phyloP scores from a whole-genome alignment of 305 asterid genomes.

The Fraxinus paxiana region DNA sequence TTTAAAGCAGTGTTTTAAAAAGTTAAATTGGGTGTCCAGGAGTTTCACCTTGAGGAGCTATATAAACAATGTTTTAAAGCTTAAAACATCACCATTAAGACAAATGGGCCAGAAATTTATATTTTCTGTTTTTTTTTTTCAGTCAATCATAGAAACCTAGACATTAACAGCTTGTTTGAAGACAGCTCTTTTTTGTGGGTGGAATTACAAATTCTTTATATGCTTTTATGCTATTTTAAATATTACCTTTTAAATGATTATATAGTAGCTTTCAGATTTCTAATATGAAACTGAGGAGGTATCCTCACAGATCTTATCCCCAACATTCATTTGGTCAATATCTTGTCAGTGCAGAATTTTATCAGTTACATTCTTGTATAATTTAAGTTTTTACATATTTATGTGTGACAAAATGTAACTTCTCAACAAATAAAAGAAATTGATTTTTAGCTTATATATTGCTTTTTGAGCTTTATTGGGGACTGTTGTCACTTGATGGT shows the following conservation, averaged over 20 bases:
- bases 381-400: background rate
- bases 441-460: background rate
- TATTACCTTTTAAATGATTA: background rate
- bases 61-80: background rate
- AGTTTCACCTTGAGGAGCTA: background rate
- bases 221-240: background rate
- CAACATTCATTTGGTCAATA: background rate
- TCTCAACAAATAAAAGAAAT: background rate
- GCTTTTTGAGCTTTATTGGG: background rate
- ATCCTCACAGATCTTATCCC: background rate
- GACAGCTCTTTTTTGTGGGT: background rate
- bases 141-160: background rate
- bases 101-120: background rate
- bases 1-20: background rate
- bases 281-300: background rate
- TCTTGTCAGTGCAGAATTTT: background rate
- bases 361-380: background rate
- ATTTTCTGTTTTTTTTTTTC: background rate
- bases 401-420: background rate
- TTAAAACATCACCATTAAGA: background rate
- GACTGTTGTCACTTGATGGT: background rate
- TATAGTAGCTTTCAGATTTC: background rate
- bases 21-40: background rate
- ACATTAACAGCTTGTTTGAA: background rate
- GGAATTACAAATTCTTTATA: background rate